Conservation (phyloP, 1,139 yeast genomes). For the Chernovozyma aurita region DNA sequence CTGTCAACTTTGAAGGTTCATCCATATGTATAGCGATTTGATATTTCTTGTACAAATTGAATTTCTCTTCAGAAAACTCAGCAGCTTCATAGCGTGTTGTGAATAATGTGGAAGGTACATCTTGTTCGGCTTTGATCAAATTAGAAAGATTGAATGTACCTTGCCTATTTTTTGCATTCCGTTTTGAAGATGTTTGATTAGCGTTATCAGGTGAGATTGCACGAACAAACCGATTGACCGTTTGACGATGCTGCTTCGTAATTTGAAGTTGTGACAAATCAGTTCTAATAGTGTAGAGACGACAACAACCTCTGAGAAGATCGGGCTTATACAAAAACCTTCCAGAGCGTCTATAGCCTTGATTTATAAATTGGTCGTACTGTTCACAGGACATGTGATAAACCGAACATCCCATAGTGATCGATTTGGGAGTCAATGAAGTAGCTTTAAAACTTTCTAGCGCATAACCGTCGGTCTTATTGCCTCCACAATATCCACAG, state of each 20-base stretch:
- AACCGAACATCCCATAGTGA: conserved; percentile 47
- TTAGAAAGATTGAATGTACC: conserved; percentile 3
- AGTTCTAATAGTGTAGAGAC: conserved; percentile 78
- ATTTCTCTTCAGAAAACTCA: conserved; percentile 56
- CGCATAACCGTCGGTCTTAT: conserved; percentile 39
- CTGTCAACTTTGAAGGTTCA: conserved; percentile 38
- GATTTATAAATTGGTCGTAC: conserved; percentile 63
- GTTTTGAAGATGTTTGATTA: conserved; percentile 17
- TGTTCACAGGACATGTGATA: conserved; percentile 44
- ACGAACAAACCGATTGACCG: conserved; percentile 57
- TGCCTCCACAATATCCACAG: conserved; percentile 66
- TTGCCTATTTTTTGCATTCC: conserved; percentile 5
- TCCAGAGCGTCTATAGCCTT: conserved; percentile 82
- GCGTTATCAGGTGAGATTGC: conserved; percentile 22
- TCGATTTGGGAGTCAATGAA: conserved; percentile 17
- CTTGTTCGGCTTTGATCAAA: conserved; percentile 19
- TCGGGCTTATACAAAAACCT: conserved; percentile 70
- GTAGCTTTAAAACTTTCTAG: conserved; percentile 21
- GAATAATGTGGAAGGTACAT: conserved; percentile 25
- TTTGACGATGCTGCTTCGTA: conserved; percentile 64
- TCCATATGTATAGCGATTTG: conserved; percentile 71
- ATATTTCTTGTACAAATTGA: conserved; percentile 59
- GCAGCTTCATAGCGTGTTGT: conserved; percentile 52
- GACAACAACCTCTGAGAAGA: conserved; percentile 68
- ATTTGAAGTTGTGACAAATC: conserved; percentile 40